Evolutionary conservation across 1,284 basidiomycete species (phyloP), one percentile per base, ranked within the genome.

Genomic region (Fomitopsis schrenkii): DNA sequence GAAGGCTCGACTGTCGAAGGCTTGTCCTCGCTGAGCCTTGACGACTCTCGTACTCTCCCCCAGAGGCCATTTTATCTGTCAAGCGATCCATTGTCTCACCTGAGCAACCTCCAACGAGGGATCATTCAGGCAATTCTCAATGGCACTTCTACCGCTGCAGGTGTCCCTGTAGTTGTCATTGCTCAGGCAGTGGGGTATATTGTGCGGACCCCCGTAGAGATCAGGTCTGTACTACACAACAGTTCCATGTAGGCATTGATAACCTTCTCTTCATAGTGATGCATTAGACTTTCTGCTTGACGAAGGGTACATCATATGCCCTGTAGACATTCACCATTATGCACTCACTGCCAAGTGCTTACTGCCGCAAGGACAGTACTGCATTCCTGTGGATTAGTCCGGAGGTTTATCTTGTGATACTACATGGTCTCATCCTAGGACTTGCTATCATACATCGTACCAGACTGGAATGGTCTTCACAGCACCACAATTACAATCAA

Each of bases 251-350:
- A 40, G 41, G 26, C 36, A 22, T 17, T 38, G 55, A 42, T 38
- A 7, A 7, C 5, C 40, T 38, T 22, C 28, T 28, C 36, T 41
- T 15, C 3, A 36, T 63, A 89, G 91, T 66, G 76, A 82, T 52
- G 89, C 87, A 28, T 75, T 94, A 60, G 88, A 93, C 62, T 73
- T 74, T 57, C 77, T 95, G 57, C 84, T 90, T 76, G 82, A 86
- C 41, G 83, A 88, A 2, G 91, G 90, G 0, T 73, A 82, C 63
- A 76, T 94, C 59, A 93, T 82, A 68, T 54, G 52, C 15, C 52
- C 52, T 5, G 6, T 22, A 14, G 28, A 38, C 35, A 12, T 53
- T 15, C 30, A 54, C 2, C 28, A 54, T 30, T 54, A 30, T 22
- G 10, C 15, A 4, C 48, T 50, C 14, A 50, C 48, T 12, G 8